phyloP scores from a whole-genome alignment of 257 asterid genomes.

The Nyctanthes arbortristis region DNA sequence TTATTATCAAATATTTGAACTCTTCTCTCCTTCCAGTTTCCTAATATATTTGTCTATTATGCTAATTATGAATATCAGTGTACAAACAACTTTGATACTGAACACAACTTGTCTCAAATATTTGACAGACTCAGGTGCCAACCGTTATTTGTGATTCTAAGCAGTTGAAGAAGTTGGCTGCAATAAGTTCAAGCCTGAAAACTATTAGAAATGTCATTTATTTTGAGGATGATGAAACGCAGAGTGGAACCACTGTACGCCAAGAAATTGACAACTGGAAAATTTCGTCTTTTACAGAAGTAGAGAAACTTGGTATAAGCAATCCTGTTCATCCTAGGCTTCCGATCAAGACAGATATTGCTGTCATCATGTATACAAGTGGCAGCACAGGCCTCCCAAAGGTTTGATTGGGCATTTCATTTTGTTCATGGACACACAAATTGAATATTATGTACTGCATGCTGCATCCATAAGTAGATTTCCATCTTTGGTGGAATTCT shows the following conservation, averaged over 20 bases:
- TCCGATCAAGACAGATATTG: constrained; percentile 79
- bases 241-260: constrained; percentile 36
- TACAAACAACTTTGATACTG: background rate
- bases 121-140: constrained; percentile 79
- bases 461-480: constrained; percentile 19
- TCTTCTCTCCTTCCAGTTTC: constrained; percentile 3
- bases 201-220: constrained; percentile 59
- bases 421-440: constrained; percentile 12
- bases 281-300: constrained; percentile 63
- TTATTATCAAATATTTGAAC: background rate
- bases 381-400: constrained; percentile 96
- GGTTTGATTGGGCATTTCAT: constrained; percentile 40
- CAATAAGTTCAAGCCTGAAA: constrained; percentile 60
- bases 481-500: constrained; percentile 12
- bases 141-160: constrained; percentile 80
- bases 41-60: background rate
- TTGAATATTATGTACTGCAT: constrained; percentile 5
- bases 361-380: constrained; percentile 95
- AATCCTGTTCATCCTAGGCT: constrained; percentile 52
- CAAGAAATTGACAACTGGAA: constrained; percentile 49
- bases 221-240: constrained; percentile 60
- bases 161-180: constrained; percentile 73
- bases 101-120: constrained; percentile 17
- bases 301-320: constrained; percentile 71
- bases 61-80: background rate